Conservation (phyloP, 2,329 filamentous ascomycete species). For the Knoxdaviesia capensis region DNA sequence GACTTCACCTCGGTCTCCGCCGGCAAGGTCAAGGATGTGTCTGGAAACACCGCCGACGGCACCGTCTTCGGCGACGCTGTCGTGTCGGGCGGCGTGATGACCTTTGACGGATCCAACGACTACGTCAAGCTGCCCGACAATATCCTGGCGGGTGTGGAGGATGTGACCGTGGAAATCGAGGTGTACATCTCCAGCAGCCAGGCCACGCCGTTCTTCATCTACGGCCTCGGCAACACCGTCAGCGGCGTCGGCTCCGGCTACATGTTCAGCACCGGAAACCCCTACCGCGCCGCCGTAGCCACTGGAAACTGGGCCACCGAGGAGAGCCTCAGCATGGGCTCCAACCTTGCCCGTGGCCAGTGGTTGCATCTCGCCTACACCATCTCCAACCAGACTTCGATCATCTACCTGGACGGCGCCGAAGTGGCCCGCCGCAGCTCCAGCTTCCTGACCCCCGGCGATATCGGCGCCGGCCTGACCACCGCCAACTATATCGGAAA, state of each 20-base stretch:
- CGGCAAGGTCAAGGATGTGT: constrained; percentile 5
- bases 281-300: constrained; percentile 7
- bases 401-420: constrained; percentile 16
- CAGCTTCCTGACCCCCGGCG: constrained; percentile 3
- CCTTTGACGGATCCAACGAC: constrained; percentile 9
- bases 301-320: constrained; percentile 7
- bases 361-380: constrained; percentile 8
- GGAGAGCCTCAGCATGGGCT: constrained; percentile 4
- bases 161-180: constrained; percentile 7
- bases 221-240: constrained; percentile 8
- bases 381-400: constrained; percentile 5
- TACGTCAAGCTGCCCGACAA: constrained; percentile 8
- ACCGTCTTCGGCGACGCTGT: constrained; percentile 7
- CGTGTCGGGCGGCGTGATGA: constrained; percentile 5
- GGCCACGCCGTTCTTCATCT: constrained; percentile 8
- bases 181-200: constrained; percentile 7
- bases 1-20: constrained; percentile 6
- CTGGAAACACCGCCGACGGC: constrained; percentile 7
- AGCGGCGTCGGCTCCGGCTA: constrained; percentile 7
- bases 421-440: constrained; percentile 2
- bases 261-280: constrained; percentile 8
- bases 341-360: constrained; percentile 5
- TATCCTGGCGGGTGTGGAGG: constrained; percentile 5
- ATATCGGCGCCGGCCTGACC: constrained; percentile 7
- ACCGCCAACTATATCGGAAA: constrained; percentile 8